Base-by-base conservation (phyloP, 306 rosid genomes). In the Pueraria montana region DNA sequence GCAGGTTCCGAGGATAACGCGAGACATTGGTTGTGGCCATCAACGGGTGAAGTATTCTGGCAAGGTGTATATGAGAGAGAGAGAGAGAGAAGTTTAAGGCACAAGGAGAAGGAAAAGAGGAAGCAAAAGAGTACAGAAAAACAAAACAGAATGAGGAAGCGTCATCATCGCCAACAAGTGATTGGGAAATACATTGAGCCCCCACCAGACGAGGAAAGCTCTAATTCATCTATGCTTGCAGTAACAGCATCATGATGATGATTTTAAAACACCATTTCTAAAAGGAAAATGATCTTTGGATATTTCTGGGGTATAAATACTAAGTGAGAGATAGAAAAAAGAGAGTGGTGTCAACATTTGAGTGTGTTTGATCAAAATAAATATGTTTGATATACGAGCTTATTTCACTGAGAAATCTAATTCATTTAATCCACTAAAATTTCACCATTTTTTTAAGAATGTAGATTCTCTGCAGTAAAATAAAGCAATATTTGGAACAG, bases 11-110 rank as follows among this genome's bases (percentile, higher is more conserved):
- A 90, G 78, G 91, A 80, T 79, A 88, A 86, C 11, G 48, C 20
- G 0, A 82, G 85, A 48, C 94, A 87, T 81, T 94, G 99, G 99
- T 59, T 94, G 89, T 96, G 99, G 99, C 99, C 99, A 32, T 86
- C 89, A 18, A 96, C 99, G 0, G 99, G 99, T 6, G 98, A 96
- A 88, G 91, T 96, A n/a, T 89, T 86, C 64, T 96, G 99, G 99
- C 95, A 91, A 43, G 99, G 99, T 16, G 32, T 92, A 7, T 88
- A 75, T 3, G 98, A 96, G 80, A 90, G 92, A 74, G n/a, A n/a
- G n/a, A n/a, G n/a, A n/a, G 99, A 96, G 86, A 86, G 84, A 81
- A 88, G n/a, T 49, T 67, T 86, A 86, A 83, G 95, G 85, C 88
- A 86, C 76, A 92, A 84, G 81, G 88, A 92, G 83, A 96, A 94